Percentiles rank a stretch among this genome's conserved stretches.
These are phyloP conservation scores for Acidiella bohemica DNA, from an alignment of 495 filamentous ascomycete genomes.

Conservation along the genomic window DNA sequence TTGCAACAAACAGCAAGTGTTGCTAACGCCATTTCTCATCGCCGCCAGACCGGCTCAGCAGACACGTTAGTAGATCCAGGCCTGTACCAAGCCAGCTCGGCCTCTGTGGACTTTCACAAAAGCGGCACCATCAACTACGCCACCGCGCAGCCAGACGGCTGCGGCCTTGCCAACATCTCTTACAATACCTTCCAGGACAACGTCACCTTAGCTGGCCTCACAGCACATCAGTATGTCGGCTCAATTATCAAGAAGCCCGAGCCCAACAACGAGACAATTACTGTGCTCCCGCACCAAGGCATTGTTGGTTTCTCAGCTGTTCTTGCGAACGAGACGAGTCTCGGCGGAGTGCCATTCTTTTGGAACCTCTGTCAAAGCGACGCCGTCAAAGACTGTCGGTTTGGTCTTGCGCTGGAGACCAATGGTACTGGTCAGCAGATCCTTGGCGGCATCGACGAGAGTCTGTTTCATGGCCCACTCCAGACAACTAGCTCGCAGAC, in stretches of 20 bases:
- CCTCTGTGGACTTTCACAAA: neutral
- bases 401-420: slow-evolving; percentile 3
- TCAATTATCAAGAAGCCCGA: neutral
- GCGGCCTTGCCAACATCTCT: slow-evolving; percentile 3
- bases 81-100: neutral
- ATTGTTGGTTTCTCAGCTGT: slow-evolving; percentile 1
- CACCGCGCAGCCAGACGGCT: slow-evolving; percentile 4
- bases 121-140: neutral
- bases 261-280: slow-evolving; percentile 3
- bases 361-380: slow-evolving; percentile 2
- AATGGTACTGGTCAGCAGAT: slow-evolving; percentile 1
- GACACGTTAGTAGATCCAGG: slow-evolving; percentile 7
- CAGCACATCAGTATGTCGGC: slow-evolving; percentile 1
- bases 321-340: neutral
- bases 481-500: no score
- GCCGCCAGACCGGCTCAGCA: slow-evolving; percentile 6
- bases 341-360: slow-evolving; percentile 5
- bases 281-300: slow-evolving; percentile 3
- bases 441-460: slow-evolving; percentile 2
- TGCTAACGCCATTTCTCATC: no score
- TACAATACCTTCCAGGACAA: slow-evolving; percentile 3
- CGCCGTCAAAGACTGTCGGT: neutral
- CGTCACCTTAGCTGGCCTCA: slow-evolving; percentile 1
- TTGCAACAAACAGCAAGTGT: no score
- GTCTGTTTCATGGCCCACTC: neutral